Evolutionary conservation across 257 asterid genomes (phyloP).

Genomic region (Solanum paucissectum): DNA sequence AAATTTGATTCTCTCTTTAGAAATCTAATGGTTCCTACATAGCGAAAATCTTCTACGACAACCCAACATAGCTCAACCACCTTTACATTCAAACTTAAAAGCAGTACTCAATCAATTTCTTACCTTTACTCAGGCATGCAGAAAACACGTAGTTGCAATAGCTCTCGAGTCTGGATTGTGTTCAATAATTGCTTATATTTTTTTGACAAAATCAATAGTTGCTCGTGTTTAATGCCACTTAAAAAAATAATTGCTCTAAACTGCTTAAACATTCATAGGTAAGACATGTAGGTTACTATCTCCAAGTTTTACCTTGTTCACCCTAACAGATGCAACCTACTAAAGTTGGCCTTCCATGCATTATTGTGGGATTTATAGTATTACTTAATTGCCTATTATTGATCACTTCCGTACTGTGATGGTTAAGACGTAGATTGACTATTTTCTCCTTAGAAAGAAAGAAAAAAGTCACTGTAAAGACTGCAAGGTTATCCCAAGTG

Average conservation of each 20-base stretch:
- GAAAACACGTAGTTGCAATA: not conserved
- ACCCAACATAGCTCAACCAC: not conserved
- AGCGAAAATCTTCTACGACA: not conserved
- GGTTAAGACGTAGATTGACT: not conserved
- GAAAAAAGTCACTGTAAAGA: not conserved
- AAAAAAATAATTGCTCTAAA: not conserved
- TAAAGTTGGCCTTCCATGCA: not conserved
- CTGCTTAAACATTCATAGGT: not conserved
- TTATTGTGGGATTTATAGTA: not conserved
- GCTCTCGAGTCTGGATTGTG: not conserved
- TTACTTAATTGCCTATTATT: not conserved
- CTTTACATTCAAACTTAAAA: not conserved
- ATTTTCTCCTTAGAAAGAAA: not conserved
- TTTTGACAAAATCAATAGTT: not conserved
- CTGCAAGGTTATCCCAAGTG: not conserved
- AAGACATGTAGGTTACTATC: not conserved
- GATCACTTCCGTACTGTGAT: not conserved
- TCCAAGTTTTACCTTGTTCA: not conserved
- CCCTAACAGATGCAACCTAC: not conserved
- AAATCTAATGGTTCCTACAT: not conserved
- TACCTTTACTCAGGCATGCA: not conserved
- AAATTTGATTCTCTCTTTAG: not conserved
- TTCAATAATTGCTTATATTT: not conserved
- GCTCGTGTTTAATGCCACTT: not conserved
- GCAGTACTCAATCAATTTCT: not conserved